Percentiles rank a stretch among this genome's conserved stretches.
phyloP scores from a whole-genome alignment of 2,329 filamentous ascomycete genomes.

The Aureobasidium pullulans region DNA sequence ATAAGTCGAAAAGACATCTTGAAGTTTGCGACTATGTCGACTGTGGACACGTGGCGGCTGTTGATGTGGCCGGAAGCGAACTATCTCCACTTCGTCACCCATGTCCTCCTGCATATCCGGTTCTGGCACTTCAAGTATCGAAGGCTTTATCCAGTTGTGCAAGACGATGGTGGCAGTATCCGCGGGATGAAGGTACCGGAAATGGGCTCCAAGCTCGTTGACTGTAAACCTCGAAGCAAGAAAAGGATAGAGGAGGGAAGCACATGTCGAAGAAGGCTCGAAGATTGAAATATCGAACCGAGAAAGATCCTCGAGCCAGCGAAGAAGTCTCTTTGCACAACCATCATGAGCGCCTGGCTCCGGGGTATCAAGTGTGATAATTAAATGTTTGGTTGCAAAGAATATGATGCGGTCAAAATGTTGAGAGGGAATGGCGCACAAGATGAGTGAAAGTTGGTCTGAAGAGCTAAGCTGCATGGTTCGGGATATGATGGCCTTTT shows the following conservation, averaged over 20 bases:
- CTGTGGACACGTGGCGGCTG: not conserved
- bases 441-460: not conserved
- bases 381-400: not conserved
- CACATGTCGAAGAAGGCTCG: not conserved
- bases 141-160: slow-evolving; percentile 3
- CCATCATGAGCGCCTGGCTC: not conserved
- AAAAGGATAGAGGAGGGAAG: not conserved
- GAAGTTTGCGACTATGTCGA: not conserved
- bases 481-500: not conserved
- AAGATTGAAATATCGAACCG: not conserved
- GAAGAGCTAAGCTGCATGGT: not conserved
- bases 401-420: not conserved
- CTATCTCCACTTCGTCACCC: not conserved
- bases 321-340: not conserved
- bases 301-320: not conserved
- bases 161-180: not conserved
- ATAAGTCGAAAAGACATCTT: not conserved
- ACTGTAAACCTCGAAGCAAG: not conserved
- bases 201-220: not conserved
- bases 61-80: not conserved
- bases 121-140: slow-evolving; percentile 15
- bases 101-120: not conserved
- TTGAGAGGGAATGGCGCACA: not conserved
- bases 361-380: not conserved
- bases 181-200: not conserved